Percentiles rank a stretch among this genome's conserved stretches.
phyloP scores from a whole-genome alignment of 2,329 filamentous ascomycete species.

The Neonectria hederae region DNA sequence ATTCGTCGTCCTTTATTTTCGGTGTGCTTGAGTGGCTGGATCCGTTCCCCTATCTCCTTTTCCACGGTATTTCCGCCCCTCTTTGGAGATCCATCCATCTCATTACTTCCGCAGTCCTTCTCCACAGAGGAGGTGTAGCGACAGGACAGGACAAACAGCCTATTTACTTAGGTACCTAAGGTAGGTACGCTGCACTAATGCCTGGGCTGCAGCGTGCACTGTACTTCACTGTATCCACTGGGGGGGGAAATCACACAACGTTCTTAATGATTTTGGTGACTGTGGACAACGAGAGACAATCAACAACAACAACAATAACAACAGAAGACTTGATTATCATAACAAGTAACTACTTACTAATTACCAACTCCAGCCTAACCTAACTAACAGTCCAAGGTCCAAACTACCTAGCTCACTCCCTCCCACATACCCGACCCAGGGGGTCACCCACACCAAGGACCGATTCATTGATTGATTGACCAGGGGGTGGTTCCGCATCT shows the following conservation, averaged over 20 bases:
- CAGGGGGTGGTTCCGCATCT: neutral
- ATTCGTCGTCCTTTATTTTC: neutral
- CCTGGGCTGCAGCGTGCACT: too few species aligned
- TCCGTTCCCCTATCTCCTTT: constrained; percentile 7
- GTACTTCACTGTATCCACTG: neutral
- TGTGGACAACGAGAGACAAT: neutral
- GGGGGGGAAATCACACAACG: constrained; percentile 13
- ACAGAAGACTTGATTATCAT: neutral
- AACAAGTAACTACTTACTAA: too few species aligned
- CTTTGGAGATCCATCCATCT: neutral
- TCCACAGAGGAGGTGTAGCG: neutral
- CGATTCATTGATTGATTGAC: constrained; percentile 1
- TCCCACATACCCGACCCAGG: neutral
- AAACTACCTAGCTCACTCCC: neutral
- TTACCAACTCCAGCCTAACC: neutral
- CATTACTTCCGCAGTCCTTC: neutral
- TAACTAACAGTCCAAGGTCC: neutral
- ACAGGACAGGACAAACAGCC: too few species aligned
- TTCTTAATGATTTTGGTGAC: neutral
- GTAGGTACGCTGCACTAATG: too few species aligned
- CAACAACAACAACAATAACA: neutral
- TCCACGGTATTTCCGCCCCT: constrained; percentile 4
- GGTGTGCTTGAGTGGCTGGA: neutral
- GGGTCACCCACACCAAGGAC: neutral
- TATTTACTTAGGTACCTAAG: neutral